Evolutionary conservation across 129 eudicot species (phyloP).

Genomic region (Pulicaria dysenterica): DNA sequence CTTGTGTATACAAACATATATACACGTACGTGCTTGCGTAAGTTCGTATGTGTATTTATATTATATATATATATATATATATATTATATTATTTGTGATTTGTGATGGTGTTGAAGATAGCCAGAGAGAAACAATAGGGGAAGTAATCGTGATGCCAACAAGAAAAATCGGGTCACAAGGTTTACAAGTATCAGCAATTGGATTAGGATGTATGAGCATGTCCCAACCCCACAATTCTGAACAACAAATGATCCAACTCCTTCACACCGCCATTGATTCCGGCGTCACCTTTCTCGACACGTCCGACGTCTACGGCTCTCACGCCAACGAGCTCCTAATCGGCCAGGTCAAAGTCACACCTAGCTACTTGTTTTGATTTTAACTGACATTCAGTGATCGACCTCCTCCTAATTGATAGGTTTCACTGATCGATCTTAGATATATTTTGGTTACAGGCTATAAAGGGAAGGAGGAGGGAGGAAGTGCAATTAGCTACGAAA

Average conservation of each 20-base stretch:
- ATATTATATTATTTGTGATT: too few relatives aligned
- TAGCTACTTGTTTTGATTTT: not conserved
- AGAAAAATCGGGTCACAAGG: constrained; percentile 53
- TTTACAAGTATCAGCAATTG: constrained; percentile 49
- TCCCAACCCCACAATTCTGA: constrained; percentile 40
- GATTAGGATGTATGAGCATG: constrained; percentile 59
- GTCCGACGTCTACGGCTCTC: constrained; percentile 50
- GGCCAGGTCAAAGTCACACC: constrained; percentile 36
- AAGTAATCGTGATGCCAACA: constrained; percentile 26
- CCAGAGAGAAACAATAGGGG: not conserved
- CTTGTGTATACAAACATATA: too few relatives aligned
- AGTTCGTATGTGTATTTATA: too few relatives aligned
- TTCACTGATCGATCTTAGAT: not conserved
- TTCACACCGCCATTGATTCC: constrained; percentile 42
- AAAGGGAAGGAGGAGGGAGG: constrained; percentile 39
- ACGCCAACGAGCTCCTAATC: constrained; percentile 48
- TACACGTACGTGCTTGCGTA: too few relatives aligned
- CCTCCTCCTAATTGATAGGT: too few relatives aligned
- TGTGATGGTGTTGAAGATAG: too few relatives aligned
- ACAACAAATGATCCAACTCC: constrained; percentile 44
- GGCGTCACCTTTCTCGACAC: constrained; percentile 55
- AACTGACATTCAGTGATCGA: too few relatives aligned
- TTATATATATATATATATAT: too few relatives aligned
- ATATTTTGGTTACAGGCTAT: constrained; percentile 34
- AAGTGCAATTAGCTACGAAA: constrained; percentile 46